Evolutionary conservation across 139 green algal genomes (phyloP), one percentile per base, ranked within the genome.

Genomic region (Marvania coccoides): DNA sequence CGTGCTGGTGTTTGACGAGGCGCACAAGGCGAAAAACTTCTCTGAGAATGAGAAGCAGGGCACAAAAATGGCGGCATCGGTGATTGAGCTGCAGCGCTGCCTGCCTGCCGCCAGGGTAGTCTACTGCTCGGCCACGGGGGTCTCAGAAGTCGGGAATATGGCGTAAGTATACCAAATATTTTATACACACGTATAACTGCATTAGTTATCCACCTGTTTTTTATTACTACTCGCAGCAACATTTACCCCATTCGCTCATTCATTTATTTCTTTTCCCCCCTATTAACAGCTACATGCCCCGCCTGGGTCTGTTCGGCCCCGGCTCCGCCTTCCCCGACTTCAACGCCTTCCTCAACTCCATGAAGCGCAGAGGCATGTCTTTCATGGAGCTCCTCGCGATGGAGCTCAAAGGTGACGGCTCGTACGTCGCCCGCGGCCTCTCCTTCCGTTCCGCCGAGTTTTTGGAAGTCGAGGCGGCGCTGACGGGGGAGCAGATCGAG

Each of bases 381-480:
- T 84, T 88, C 70, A 47, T 95, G 61, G 87, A 95, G 78, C 75
- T 96, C 83, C 73, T 96, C 60, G 76, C 83, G 35, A 89, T 91
- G 84, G 85, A 92, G 75, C 80, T 93, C 62, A 93, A 91, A 70
- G 64, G 65, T 53, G 77, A 91, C 38, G 90, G 90, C n/a, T 85
- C 88, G 55, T 95, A 94, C 53, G 83, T 96, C 34, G 78, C 80
- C 0, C 47, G 90, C 0, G 87, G 87, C 0, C 82, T 96, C 1
- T 85, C 69, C 29, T 96, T 94, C 82, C 81, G 67, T 75, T 85
- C 58, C 2, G 85, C 87, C 0, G 88, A 95, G 76, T 96, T 96
- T 47, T 67, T 51, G 8, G 76, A 91, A 64, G 54, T 93, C 30
- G 74, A 89, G 58, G 78, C 75, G 40, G 51, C 67, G 3, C 76